These are phyloP conservation scores for Xanthoparmelia taractica DNA, from an alignment of 495 filamentous ascomycete species.

Conservation along the genomic window DNA sequence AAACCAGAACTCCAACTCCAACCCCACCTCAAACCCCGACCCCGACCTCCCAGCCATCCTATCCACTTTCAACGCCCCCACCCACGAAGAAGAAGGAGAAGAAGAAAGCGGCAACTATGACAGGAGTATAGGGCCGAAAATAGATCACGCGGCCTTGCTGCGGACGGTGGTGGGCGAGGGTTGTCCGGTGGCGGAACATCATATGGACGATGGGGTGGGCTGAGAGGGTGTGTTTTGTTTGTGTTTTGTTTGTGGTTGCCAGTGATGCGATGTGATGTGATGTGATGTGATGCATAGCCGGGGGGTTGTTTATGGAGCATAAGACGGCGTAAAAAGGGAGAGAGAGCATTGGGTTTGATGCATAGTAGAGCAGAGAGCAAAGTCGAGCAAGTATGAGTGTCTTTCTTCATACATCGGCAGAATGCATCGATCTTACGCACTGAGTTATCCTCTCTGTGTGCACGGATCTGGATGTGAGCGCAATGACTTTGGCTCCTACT, in stretches of 20 bases:
- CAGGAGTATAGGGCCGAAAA: conserved; percentile 25
- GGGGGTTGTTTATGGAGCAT: background rate
- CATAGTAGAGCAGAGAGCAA: background rate
- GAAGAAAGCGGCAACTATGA: conserved; percentile 18
- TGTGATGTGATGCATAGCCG: conserved; percentile 6
- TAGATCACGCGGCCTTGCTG: conserved; percentile 22
- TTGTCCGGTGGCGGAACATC: conserved; percentile 20
- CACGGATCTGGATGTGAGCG: background rate
- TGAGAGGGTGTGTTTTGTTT: background rate
- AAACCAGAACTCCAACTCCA: conserved; percentile 30
- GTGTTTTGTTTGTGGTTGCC: background rate
- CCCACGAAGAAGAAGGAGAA: conserved; percentile 18
- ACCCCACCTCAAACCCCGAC: too few relatives aligned
- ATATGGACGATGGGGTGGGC: conserved; percentile 13
- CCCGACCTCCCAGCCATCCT: conserved; percentile 32
- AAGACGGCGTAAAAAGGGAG: background rate
- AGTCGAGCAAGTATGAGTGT: background rate
- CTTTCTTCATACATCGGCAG: background rate
- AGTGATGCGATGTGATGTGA: background rate
- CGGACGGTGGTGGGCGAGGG: conserved; percentile 22
- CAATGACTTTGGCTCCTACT: too few relatives aligned
- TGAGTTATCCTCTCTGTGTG: background rate
- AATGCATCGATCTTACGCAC: background rate
- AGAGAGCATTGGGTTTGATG: background rate
- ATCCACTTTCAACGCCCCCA: conserved; percentile 8